Evolutionary conservation across 768 basidiomycete genomes (phyloP), one percentile per base, ranked within the genome.

Genomic region (Kwoniella sp.): DNA sequence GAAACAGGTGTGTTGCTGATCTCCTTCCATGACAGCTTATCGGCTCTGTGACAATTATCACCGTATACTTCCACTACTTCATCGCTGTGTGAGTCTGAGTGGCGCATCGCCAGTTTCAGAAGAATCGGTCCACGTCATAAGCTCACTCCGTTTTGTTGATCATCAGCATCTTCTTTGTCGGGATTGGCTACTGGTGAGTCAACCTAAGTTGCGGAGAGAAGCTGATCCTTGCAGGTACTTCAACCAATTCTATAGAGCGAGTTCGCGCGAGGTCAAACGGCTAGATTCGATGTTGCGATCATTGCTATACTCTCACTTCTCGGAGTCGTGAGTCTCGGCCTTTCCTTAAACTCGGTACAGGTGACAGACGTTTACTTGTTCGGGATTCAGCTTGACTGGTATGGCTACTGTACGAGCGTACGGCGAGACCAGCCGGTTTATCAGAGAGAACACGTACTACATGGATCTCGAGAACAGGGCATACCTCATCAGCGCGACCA

Each of bases 391-490:
- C 2, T 62, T 78, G 4, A 73, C 75, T 1, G 77, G 77, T 13
- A 30, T 78, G 2, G 70, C 71, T 0, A 93, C 91, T 1, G 92
- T 94, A 51, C 87, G 92, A 25, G 93, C 92, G 0, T 96, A 94
- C 67, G 87, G 88, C 2, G 93, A 91, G 76, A 79, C 85, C 1
- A 83, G 86, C 2, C 85, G 93, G 8, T 97, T 96, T 83, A 82
- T 84, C 55, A 78, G 79, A 15, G 89, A 91, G 60, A 97, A 93
- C 73, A 82, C 87, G 62, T 83, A 84, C 22, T 85, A 87, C n/a
- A 84, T 92, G n/a, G 89, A 97, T 72, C 81, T 90, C n/a, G 93
- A 97, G 79, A 91, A 95, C 74, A 84, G 90, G 37, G 93, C 93
- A 1, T 94, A 93, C 56, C 56, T 78, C 86, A 80, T 94, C 68